Conservation (phyloP, 495 filamentous ascomycete genomes). For the Sordaria brevicollis region DNA sequence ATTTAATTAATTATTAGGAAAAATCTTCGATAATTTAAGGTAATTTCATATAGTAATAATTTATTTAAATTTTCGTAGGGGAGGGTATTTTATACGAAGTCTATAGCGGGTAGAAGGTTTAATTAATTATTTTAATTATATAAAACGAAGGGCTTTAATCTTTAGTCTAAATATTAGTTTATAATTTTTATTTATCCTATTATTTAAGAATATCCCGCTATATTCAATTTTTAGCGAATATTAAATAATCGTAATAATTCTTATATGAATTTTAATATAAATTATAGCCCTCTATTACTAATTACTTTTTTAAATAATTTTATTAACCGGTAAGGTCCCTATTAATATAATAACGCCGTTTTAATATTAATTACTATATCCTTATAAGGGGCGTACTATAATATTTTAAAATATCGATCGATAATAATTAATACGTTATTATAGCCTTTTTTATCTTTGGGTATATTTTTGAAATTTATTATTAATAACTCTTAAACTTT, state of each 20-base stretch:
- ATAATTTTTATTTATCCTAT: background rate
- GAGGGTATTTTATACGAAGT: background rate
- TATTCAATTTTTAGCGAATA: too few species aligned
- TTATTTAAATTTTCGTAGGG: too few species aligned
- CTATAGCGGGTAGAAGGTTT: background rate
- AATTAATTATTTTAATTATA: background rate
- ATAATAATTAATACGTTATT: background rate
- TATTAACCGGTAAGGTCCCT: background rate
- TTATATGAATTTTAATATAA: background rate
- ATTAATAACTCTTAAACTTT: background rate
- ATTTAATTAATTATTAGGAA: too few species aligned
- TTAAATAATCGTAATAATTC: background rate
- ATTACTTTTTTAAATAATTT: background rate
- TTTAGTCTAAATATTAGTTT: background rate
- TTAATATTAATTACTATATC: too few species aligned
- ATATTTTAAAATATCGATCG: too few species aligned
- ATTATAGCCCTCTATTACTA: background rate
- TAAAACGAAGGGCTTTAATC: background rate
- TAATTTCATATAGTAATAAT: too few species aligned
- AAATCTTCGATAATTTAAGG: too few species aligned
- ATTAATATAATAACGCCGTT: background rate
- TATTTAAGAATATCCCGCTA: too few species aligned
- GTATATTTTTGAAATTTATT: slow-evolving; percentile 3
- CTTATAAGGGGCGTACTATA: too few species aligned
- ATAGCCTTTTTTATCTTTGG: background rate